These are phyloP conservation scores for Phytophthora melonis DNA, from an alignment of 352 stramenopile species.

Conservation along the genomic window DNA sequence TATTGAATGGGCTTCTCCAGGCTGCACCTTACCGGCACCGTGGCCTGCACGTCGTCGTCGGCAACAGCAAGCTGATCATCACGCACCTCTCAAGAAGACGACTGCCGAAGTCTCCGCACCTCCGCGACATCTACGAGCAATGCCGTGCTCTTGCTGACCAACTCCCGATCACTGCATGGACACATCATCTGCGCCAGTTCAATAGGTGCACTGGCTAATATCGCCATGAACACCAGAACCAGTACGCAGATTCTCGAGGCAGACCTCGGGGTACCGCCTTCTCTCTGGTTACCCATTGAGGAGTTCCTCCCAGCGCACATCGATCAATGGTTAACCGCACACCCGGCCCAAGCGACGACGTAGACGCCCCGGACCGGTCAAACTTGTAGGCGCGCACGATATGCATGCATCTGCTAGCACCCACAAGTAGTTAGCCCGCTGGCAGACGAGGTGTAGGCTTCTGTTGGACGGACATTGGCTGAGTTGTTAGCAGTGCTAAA, in stretches of 20 bases:
- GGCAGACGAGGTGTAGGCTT: too few species aligned
- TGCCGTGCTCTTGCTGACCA: too few species aligned
- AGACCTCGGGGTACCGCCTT: too few species aligned
- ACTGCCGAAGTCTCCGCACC: background rate
- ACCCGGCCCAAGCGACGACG: background rate
- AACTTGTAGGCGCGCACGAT: background rate
- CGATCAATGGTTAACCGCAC: background rate
- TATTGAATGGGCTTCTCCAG: background rate
- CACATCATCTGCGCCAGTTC: background rate
- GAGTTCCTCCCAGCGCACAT: background rate
- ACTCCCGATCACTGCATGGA: background rate
- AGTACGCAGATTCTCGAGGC: background rate
- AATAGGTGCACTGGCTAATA: background rate
- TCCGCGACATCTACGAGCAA: background rate
- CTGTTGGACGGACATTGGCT: too few species aligned
- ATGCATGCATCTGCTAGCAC: background rate
- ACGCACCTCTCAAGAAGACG: background rate
- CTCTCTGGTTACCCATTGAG: too few species aligned
- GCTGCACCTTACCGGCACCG: background rate
- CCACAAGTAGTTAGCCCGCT: too few species aligned
- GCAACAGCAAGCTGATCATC: background rate
- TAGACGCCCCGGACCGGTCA: background rate
- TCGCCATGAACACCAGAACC: background rate
- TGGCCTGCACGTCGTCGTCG: background rate
- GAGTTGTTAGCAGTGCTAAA: too few species aligned